Evolutionary conservation across 345 rosid genomes (phyloP), one percentile per base, ranked within the genome.

Genomic region (Moricandia arvensis): DNA sequence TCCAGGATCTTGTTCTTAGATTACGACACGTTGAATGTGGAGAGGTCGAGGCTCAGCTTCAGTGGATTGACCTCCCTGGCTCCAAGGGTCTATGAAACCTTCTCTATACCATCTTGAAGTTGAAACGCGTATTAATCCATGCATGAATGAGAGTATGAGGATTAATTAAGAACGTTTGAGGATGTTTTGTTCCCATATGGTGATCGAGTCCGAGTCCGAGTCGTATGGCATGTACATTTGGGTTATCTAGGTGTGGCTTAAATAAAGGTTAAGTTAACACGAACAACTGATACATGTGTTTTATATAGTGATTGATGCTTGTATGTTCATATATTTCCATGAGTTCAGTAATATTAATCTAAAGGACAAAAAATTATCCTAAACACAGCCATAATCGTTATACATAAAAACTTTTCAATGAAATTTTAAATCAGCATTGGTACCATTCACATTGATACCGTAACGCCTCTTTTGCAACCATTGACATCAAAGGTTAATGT

Each of bases 11-110:
- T 3, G 82, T 75, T 81, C 89, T 95, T 71, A 82, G 94, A 71
- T 76, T 95, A 75, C 76, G 87, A 69, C 87, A 95, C 6, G 98
- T 92, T 2, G 99, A 95, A 79, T 89, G 97, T 2, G 97, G 99
- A 10, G 93, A 95, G 73, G 87, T 90, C 21, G 96, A 95, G 67
- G 82, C 90, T 75, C 91, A 87, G 77, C 89, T 92, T 34, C 89
- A 88, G 21, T 95, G 99, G 98, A 89, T 90, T 30, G 85, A 89
- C 37, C 85, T 94, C 63, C 97, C 96, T 3, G 96, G 97, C 63
- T 79, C 83, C 70, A 86, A 73, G 79, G 88, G 87, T 31, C 78
- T 86, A 69, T 84, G 75, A 80, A 8, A 47, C 47, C 47, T 6
- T 35, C 6, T 4, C 11, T 29, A 7, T 16, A 29, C 35, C 1